Percentiles rank a stretch among this genome's conserved stretches.
phyloP scores from a whole-genome alignment of 768 basidiomycete species.

The Pisolithus sp. region DNA sequence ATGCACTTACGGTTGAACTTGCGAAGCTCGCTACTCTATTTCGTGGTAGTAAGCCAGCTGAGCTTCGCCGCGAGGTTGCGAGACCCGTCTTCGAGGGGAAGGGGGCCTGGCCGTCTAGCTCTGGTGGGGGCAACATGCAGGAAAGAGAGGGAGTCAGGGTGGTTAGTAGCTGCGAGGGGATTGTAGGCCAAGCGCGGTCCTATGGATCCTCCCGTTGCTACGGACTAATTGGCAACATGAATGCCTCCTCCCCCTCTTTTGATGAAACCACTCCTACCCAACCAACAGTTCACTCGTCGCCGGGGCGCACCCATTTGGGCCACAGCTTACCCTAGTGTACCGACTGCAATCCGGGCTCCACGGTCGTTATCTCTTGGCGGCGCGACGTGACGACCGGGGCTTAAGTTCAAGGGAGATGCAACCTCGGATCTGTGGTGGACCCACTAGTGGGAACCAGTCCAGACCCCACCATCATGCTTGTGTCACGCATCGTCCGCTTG shows the following conservation, averaged over 20 bases:
- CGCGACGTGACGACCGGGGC: too few species aligned
- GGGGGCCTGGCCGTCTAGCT: not conserved
- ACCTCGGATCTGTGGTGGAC: too few species aligned
- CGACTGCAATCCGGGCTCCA: too few species aligned
- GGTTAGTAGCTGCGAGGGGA: not conserved
- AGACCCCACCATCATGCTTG: too few species aligned
- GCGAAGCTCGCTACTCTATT: conserved; percentile 21
- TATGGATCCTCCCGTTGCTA: too few species aligned
- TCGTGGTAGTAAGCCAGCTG: conserved; percentile 10
- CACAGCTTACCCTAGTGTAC: too few species aligned
- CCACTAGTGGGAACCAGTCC: too few species aligned
- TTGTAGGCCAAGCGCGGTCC: not conserved
- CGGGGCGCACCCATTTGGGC: too few species aligned
- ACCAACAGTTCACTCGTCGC: too few species aligned
- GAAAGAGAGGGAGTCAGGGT: not conserved
- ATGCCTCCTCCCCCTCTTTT: not conserved
- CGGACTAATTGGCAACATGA: not conserved
- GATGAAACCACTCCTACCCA: not conserved
- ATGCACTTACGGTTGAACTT: conserved; percentile 18
- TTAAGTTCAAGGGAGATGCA: too few species aligned
- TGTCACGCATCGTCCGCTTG: too few species aligned
- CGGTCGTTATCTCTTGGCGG: too few species aligned
- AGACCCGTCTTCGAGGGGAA: not conserved
- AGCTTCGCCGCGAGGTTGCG: conserved; percentile 4
- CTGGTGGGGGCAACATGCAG: conserved; percentile 13